Evolutionary conservation across 2,329 filamentous ascomycete species (phyloP).

Genomic region (Corynespora cassiicola): DNA sequence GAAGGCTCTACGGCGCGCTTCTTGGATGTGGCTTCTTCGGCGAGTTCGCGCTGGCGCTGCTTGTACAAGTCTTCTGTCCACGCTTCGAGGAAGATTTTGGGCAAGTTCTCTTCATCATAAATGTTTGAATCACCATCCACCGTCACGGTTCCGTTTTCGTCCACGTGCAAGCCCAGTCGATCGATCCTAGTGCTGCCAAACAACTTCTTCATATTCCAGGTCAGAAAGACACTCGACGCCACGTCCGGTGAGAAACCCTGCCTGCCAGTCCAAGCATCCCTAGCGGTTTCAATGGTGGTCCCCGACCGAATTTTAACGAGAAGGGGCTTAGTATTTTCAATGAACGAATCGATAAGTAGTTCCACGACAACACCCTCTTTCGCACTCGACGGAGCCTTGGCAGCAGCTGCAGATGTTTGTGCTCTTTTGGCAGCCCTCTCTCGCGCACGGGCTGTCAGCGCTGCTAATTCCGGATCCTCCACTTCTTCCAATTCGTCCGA

Average conservation of each 20-base stretch:
- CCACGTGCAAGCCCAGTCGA: constrained; percentile 56
- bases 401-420: constrained; percentile 11
- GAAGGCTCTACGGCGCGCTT: constrained; percentile 48
- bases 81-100: constrained; percentile 75
- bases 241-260: constrained; percentile 62
- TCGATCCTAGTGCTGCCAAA: constrained; percentile 73
- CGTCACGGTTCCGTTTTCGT: constrained; percentile 46
- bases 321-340: constrained; percentile 66
- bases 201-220: constrained; percentile 75
- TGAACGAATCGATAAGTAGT: constrained; percentile 72
- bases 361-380: constrained; percentile 53
- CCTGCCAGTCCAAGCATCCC: constrained; percentile 71
- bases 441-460: constrained; percentile 32
- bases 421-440: constrained; percentile 28
- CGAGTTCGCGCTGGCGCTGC: constrained; percentile 53
- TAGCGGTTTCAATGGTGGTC: constrained; percentile 71
- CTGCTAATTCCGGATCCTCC: constrained; percentile 35
- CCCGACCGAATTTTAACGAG: constrained; percentile 71
- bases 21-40: constrained; percentile 30
- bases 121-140: constrained; percentile 53
- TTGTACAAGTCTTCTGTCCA: constrained; percentile 72
- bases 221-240: constrained; percentile 71
- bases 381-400: constrained; percentile 17
- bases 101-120: constrained; percentile 56
- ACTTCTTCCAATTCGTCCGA: constrained; percentile 37